These are phyloP conservation scores for Epichloe amarillans DNA, from an alignment of 2,329 filamentous ascomycete genomes.

Conservation along the genomic window DNA sequence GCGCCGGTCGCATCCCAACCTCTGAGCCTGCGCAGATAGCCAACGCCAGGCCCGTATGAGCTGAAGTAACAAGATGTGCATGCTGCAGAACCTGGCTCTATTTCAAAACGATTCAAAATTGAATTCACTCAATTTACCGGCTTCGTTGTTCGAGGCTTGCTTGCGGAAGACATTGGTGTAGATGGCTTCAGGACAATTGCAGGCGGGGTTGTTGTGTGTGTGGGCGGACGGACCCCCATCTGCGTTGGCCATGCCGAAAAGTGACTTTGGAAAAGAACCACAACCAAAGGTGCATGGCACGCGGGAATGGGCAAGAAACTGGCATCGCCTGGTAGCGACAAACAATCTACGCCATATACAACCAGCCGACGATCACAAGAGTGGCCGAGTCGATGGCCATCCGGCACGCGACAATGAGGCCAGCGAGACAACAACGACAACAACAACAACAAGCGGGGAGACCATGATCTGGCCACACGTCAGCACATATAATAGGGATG, in stretches of 20 bases:
- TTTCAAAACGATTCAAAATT: not conserved
- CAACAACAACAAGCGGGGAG: not conserved
- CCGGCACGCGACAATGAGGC: conserved; percentile 18
- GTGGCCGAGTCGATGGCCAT: conserved; percentile 12
- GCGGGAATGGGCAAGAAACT: conserved; percentile 6
- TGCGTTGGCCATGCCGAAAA: conserved; percentile 3
- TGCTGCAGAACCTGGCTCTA: not conserved
- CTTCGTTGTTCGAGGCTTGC: not conserved
- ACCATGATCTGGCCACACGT: not conserved
- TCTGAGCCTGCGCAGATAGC: not conserved
- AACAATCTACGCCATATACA: not conserved
- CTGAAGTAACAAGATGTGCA: not conserved
- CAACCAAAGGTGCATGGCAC: conserved; percentile 7
- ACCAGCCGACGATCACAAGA: not conserved
- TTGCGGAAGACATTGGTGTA: conserved; percentile 9
- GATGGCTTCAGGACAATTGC: conserved; percentile 19
- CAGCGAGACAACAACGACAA: not conserved
- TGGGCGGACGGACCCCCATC: not conserved
- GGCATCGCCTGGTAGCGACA: conserved; percentile 8
- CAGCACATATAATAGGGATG: too few species aligned
- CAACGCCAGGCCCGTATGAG: not conserved
- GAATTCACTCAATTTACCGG: not conserved
- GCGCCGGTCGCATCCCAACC: not conserved
- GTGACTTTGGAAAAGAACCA: conserved; percentile 15
- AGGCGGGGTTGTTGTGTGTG: not conserved